Percentiles rank a stretch among this genome's conserved stretches.
Conservation (phyloP, 148 eudicot species). For the Camellia japonica region DNA sequence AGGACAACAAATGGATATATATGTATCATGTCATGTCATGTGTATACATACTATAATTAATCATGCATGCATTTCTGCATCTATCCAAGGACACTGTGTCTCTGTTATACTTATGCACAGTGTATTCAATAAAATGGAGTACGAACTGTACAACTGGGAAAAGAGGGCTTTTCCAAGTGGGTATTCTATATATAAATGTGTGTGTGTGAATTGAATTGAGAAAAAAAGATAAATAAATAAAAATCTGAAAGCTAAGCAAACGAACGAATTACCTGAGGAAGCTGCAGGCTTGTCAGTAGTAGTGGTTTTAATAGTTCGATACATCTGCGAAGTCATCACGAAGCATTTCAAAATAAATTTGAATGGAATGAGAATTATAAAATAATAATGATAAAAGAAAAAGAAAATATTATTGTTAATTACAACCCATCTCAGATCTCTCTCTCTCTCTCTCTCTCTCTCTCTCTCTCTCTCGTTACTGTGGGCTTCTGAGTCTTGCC, state of each 20-base stretch:
- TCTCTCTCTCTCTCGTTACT: neutral
- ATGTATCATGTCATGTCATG: neutral
- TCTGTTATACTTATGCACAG: no score
- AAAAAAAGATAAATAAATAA: neutral
- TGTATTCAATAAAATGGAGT: no score
- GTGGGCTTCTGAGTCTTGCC: constrained; percentile 5
- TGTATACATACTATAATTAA: neutral
- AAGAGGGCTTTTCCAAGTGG: neutral
- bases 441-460: constrained; percentile 6
- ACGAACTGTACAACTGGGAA: no score
- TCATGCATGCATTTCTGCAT: neutral
- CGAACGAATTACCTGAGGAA: constrained; percentile 42
- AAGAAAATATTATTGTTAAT: neutral
- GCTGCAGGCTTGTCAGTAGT: constrained; percentile 54
- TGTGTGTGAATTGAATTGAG: no score
- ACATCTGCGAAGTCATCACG: constrained; percentile 40
- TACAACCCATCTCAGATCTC: neutral
- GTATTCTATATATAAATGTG: neutral
- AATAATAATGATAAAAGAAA: neutral
- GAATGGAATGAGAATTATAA: neutral
- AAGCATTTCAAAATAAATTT: constrained; percentile 9
- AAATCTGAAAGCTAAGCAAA: neutral
- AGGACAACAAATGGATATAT: no score
- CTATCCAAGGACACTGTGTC: neutral
- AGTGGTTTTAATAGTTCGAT: constrained; percentile 52